A percentile compares a stretch with the other conserved stretches of the same genome.
These are phyloP conservation scores for Sanghuangporus sanghuang DNA, from an alignment of 1,284 basidiomycete genomes.

Conservation along the genomic window DNA sequence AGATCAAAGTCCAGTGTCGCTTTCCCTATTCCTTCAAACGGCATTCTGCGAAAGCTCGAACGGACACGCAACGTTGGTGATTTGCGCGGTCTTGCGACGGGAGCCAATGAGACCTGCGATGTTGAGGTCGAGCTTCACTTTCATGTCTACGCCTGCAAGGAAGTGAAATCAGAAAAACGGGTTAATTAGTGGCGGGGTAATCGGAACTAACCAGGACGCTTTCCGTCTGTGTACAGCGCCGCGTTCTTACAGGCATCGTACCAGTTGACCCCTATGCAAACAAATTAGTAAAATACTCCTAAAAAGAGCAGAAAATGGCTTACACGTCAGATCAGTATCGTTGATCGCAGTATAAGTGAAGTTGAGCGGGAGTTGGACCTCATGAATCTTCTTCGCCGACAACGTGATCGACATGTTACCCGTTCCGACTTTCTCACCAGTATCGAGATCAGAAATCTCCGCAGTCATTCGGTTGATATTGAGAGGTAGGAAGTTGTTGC, in stretches of 20 bases:
- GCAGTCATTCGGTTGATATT: constrained; percentile 65
- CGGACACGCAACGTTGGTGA: constrained; percentile 68
- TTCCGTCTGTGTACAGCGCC: constrained; percentile 41
- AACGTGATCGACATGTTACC: constrained; percentile 60
- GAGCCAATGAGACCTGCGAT: constrained; percentile 65
- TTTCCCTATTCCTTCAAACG: constrained; percentile 28
- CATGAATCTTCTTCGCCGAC: constrained; percentile 56
- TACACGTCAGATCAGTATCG: constrained; percentile 76
- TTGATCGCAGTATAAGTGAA: constrained; percentile 83
- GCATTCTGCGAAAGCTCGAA: constrained; percentile 60
- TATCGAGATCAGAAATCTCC: constrained; percentile 59
- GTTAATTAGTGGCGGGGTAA: neutral
- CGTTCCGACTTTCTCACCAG: constrained; percentile 54
- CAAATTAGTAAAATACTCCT: neutral
- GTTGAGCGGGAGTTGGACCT: constrained; percentile 67
- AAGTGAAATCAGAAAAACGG: neutral
- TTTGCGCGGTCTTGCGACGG: constrained; percentile 48
- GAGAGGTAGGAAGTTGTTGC: constrained; percentile 67
- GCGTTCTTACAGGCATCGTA: constrained; percentile 75
- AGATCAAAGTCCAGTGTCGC: neutral
- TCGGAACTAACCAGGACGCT: constrained; percentile 52
- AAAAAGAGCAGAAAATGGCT: constrained; percentile 25
- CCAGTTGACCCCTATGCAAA: constrained; percentile 60
- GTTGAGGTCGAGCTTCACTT: constrained; percentile 59
- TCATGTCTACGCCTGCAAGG: constrained; percentile 55